Conservation (phyloP, 1,139 yeast species). For the Ogataea hybrid region DNA sequence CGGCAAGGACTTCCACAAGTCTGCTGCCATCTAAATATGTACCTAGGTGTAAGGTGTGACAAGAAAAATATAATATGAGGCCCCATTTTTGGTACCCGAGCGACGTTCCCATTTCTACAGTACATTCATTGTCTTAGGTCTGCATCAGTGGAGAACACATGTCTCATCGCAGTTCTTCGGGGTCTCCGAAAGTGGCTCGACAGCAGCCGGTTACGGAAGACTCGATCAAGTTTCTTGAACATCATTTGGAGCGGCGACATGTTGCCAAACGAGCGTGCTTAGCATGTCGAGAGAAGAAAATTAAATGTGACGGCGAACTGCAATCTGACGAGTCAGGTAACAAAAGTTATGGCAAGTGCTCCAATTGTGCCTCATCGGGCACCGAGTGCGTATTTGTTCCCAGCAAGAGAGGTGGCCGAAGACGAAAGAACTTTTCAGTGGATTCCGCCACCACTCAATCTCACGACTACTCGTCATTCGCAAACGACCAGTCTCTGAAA, state of each 20-base stretch:
- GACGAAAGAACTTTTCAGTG: constrained; percentile 34
- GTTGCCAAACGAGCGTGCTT: constrained; percentile 63
- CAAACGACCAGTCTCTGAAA: neutral
- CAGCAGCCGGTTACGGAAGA: constrained; percentile 2
- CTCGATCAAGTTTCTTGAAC: constrained; percentile 7
- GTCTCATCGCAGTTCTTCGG: constrained; percentile 3
- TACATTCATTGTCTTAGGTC: neutral
- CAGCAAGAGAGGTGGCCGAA: constrained; percentile 57
- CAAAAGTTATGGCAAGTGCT: constrained; percentile 35
- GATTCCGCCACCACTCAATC: constrained; percentile 9
- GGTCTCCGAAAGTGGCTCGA: neutral
- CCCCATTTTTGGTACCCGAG: neutral
- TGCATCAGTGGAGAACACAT: neutral
- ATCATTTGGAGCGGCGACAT: constrained; percentile 32
- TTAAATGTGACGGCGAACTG: constrained; percentile 63
- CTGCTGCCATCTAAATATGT: constrained; percentile 25
- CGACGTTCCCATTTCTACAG: neutral
- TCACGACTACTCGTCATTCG: neutral
- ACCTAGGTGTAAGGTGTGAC: neutral
- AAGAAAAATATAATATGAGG: neutral
- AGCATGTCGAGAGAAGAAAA: constrained; percentile 60
- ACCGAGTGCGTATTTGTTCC: constrained; percentile 57
- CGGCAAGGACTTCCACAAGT: constrained; percentile 77
- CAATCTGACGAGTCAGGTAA: constrained; percentile 18
- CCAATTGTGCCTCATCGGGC: constrained; percentile 50